Evolutionary conservation across 2,329 filamentous ascomycete genomes (phyloP).

Genomic region (Aspergillus oerlinghausenensis): DNA sequence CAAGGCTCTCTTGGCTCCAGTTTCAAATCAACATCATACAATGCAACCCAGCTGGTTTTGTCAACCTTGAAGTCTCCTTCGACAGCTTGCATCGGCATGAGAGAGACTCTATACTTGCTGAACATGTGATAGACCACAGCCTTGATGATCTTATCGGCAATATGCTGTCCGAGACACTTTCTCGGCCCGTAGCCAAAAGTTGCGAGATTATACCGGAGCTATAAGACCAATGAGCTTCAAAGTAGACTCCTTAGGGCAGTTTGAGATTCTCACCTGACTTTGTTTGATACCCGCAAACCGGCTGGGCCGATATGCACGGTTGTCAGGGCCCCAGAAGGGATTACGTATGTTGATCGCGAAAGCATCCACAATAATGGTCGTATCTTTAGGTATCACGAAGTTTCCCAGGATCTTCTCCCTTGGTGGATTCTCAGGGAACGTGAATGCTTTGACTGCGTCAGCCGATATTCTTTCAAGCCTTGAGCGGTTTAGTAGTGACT

Average conservation of each 20-base stretch:
- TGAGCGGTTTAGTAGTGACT: neutral
- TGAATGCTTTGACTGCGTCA: neutral
- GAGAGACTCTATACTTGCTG: neutral
- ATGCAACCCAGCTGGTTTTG: neutral
- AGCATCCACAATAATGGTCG: neutral
- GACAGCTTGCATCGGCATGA: neutral
- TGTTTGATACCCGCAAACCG: neutral
- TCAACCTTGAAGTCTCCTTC: neutral
- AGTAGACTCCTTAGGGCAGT: neutral
- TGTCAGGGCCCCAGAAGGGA: neutral
- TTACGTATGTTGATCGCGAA: neutral
- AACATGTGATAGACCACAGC: neutral
- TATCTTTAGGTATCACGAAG: neutral
- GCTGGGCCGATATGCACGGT: neutral
- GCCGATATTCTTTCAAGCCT: neutral
- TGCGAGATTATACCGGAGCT: neutral
- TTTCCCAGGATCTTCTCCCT: neutral
- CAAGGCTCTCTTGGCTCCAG: neutral
- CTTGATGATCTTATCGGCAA: neutral
- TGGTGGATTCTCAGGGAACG: neutral
- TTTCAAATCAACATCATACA: neutral
- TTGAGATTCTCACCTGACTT: neutral
- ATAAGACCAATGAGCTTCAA: neutral
- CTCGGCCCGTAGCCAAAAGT: neutral
- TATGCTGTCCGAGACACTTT: neutral